phyloP scores from a whole-genome alignment of 208 protist species.

The Trypanosoma caninum region DNA sequence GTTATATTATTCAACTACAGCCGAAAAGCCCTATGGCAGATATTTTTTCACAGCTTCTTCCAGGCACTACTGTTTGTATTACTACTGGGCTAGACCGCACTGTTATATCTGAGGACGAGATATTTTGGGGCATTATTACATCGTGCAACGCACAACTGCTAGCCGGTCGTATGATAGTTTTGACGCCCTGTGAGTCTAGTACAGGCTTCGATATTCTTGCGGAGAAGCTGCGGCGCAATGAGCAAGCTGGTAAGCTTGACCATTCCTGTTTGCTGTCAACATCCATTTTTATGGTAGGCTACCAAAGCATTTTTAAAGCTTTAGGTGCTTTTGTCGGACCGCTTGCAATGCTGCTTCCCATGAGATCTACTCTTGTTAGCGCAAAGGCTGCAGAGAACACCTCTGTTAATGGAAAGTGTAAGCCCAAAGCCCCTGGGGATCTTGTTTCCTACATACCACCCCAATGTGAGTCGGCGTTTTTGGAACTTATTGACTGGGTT shows the following conservation, averaged over 20 bases:
- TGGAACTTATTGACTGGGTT: conserved; percentile 60
- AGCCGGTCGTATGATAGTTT: conserved; percentile 48
- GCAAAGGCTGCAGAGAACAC: conserved; percentile 17
- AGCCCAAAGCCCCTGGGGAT: conserved; percentile 9
- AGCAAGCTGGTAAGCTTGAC: conserved; percentile 33
- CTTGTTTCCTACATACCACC: conserved; percentile 72
- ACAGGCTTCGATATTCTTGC: conserved; percentile 48
- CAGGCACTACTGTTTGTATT: conserved; percentile 80
- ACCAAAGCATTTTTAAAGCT: conserved; percentile 73
- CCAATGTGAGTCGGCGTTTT: conserved; percentile 77
- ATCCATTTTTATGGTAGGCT: conserved; percentile 79
- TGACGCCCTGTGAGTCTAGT: conserved; percentile 59
- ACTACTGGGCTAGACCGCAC: conserved; percentile 61
- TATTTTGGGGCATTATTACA: conserved; percentile 86
- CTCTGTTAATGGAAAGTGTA: not conserved
- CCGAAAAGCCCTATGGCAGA: conserved; percentile 51
- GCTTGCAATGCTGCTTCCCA: conserved; percentile 80
- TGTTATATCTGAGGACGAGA: conserved; percentile 35
- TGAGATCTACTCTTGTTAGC: conserved; percentile 46
- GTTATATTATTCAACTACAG: conserved; percentile 75
- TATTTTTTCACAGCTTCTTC: conserved; percentile 43
- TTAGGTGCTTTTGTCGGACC: conserved; percentile 76
- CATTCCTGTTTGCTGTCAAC: conserved; percentile 74
- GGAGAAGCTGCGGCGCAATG: conserved; percentile 74
- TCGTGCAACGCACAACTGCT: conserved; percentile 59